phyloP scores from a whole-genome alignment of 2,329 filamentous ascomycete species.

The Aspergillus japonicus region DNA sequence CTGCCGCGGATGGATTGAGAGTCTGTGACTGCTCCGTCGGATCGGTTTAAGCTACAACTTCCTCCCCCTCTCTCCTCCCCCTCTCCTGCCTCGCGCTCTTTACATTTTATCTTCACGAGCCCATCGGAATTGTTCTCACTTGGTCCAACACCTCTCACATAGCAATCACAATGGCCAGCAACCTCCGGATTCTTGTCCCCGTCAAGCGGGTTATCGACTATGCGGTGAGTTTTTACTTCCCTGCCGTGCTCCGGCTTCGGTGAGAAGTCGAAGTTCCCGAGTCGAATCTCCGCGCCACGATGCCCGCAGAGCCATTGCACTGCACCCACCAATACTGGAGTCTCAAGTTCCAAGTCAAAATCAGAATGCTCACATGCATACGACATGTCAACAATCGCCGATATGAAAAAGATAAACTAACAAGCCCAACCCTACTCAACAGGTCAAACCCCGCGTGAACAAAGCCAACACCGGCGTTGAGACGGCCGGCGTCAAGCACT shows the following conservation, averaged over 20 bases:
- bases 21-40: slow-evolving; percentile 13
- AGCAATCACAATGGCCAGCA: slow-evolving; percentile 43
- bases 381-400: neutral
- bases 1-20: slow-evolving; percentile 13
- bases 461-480: slow-evolving; percentile 81
- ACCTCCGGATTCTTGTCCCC: slow-evolving; percentile 72
- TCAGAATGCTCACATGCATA: neutral
- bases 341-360: neutral
- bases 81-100: slow-evolving; percentile 8
- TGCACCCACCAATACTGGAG: neutral
- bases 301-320: neutral
- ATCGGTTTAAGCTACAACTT: slow-evolving; percentile 17
- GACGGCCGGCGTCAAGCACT: slow-evolving; percentile 90
- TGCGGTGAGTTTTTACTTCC: slow-evolving; percentile 58
- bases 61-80: slow-evolving; percentile 2
- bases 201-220: slow-evolving; percentile 86
- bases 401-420: neutral
- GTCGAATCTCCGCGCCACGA: slow-evolving; percentile 4
- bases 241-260: slow-evolving; percentile 21
- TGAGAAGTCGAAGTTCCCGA: slow-evolving; percentile 10
- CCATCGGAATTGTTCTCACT: neutral
- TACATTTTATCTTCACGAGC: neutral
- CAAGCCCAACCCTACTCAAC: neutral
- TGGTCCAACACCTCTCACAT: neutral
- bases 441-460: slow-evolving; percentile 71